A percentile compares a stretch with the other conserved stretches of the same genome.
phyloP scores from a whole-genome alignment of 1,284 basidiomycete genomes.

The Exsudoporus floridanus region DNA sequence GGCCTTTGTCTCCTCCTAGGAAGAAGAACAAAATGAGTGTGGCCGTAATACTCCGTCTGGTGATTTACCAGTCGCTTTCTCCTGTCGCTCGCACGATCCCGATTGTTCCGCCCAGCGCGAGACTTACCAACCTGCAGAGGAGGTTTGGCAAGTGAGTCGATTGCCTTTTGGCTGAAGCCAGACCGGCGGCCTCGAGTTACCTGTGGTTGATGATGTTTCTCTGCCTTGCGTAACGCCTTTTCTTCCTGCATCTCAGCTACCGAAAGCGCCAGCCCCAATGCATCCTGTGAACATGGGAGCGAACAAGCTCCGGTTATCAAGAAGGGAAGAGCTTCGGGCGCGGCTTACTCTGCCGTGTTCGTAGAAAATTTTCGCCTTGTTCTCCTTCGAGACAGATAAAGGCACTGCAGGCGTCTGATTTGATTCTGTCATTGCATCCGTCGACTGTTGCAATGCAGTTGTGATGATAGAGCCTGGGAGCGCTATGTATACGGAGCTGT shows the following conservation, averaged over 20 bases:
- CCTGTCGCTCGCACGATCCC: conserved; percentile 9
- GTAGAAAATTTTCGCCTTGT: conserved; percentile 29
- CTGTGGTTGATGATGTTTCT: conserved; percentile 38
- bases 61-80: conserved; percentile 36
- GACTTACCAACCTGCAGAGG: conserved; percentile 23
- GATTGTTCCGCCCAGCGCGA: conserved; percentile 15
- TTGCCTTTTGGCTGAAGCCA: conserved; percentile 17
- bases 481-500: background rate
- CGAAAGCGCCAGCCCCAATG: conserved; percentile 41
- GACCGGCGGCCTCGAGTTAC: conserved; percentile 21
- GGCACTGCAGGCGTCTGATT: conserved; percentile 23
- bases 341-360: conserved; percentile 36
- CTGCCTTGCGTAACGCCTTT: conserved; percentile 36
- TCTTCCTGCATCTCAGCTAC: conserved; percentile 43
- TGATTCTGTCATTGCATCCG: conserved; percentile 28
- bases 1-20: conserved; percentile 32
- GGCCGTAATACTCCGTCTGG: conserved; percentile 11
- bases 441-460: conserved; percentile 6
- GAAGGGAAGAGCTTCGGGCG: conserved; percentile 11
- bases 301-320: conserved; percentile 25
- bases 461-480: conserved; percentile 21
- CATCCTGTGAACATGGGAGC: conserved; percentile 38
- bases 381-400: conserved; percentile 26
- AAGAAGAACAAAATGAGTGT: conserved; percentile 18
- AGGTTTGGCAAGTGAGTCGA: conserved; percentile 20